Evolutionary conservation across 2,329 filamentous ascomycete species (phyloP), one percentile per base, ranked within the genome.

Genomic region (Epichloe uncinata): DNA sequence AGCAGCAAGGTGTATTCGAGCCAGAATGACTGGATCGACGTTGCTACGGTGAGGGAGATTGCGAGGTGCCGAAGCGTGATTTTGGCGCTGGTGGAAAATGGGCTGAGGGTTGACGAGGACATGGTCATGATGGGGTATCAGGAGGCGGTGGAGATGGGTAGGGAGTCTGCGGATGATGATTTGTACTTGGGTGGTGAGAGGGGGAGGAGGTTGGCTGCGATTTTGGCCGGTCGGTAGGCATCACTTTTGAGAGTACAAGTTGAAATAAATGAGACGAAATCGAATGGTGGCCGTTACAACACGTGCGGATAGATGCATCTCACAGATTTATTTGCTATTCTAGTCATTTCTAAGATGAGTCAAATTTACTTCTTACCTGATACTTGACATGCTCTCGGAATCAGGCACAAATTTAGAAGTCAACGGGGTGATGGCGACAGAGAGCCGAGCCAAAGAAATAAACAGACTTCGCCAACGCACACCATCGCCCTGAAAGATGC

Each of bases 1-100:
- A 89, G 82, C 55, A 81, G 82, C 60, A 86, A 84, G 49, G 88
- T 95, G 58, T 98, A 98, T 69, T 93, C 87, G 50, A 94, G 87
- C 63, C 89, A 96, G 70, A 98, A 98, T 63, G 91, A 97, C 63
- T 76, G 80, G 50, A 89, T 98, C 55, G 72, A 79, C 20, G 71
- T 80, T 2, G 79, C 81, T 46, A 91, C 88, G 15, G 81, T 93
- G 73, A 79, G 83, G 54, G 93, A 97, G 73, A 96, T 98, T 66
- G 82, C 87, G 15, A 75, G 90, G 52, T 75, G 97, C 43, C 77
- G 85, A 36, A 86, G 87, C 20, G 85, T 93, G 50, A 85, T 98
- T 50, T 78, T 82, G 51, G 84, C 88, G 1, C 69, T 98, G 52
- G 86, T 95, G 2, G 85, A 94, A 63, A 81, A 84, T 42, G 87